Percentiles rank a stretch among this genome's conserved stretches.
These are phyloP conservation scores for Tylopilus intermedius DNA, from an alignment of 768 basidiomycete genomes.

Conservation along the genomic window DNA sequence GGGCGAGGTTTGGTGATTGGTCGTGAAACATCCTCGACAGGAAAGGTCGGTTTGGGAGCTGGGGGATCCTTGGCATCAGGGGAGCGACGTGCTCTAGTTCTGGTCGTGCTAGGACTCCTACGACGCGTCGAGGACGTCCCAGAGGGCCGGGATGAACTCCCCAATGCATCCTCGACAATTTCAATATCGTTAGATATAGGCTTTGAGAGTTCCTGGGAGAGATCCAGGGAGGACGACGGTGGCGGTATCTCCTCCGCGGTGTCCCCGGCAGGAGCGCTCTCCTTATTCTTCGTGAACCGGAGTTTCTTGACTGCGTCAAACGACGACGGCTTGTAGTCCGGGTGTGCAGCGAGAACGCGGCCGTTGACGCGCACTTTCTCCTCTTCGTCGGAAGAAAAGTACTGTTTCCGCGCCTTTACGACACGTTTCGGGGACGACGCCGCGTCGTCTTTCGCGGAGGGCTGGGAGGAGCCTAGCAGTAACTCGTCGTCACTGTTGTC, in stretches of 20 bases:
- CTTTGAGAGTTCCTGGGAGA: slow-evolving; percentile 22
- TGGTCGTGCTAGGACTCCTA: background rate
- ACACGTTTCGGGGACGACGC: slow-evolving; percentile 10
- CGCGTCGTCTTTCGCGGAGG: slow-evolving; percentile 12
- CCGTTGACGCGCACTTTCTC: slow-evolving; percentile 17
- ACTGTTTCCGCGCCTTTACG: slow-evolving; percentile 4
- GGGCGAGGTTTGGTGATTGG: slow-evolving; percentile 9
- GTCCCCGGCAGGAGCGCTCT: background rate
- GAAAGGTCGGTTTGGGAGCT: slow-evolving; percentile 1
- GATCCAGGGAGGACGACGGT: slow-evolving; percentile 17
- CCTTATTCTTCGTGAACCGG: slow-evolving; percentile 36
- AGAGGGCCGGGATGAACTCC: background rate
- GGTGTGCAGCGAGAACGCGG: slow-evolving; percentile 18
- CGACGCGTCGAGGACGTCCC: slow-evolving; percentile 2
- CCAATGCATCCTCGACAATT: background rate
- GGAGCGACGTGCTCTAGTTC: background rate
- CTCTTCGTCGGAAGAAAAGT: background rate
- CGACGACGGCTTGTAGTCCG: slow-evolving; percentile 20
- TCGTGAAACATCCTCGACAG: background rate
- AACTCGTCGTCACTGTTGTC: slow-evolving; percentile 29
- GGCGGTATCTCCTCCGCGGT: slow-evolving; percentile 8
- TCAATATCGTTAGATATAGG: slow-evolving; percentile 19
- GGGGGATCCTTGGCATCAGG: background rate
- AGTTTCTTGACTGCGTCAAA: slow-evolving; percentile 1
- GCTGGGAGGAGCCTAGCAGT: slow-evolving; percentile 25